Evolutionary conservation across 2,329 filamentous ascomycete species (phyloP).

Genomic region (Alternaria postmessia): DNA sequence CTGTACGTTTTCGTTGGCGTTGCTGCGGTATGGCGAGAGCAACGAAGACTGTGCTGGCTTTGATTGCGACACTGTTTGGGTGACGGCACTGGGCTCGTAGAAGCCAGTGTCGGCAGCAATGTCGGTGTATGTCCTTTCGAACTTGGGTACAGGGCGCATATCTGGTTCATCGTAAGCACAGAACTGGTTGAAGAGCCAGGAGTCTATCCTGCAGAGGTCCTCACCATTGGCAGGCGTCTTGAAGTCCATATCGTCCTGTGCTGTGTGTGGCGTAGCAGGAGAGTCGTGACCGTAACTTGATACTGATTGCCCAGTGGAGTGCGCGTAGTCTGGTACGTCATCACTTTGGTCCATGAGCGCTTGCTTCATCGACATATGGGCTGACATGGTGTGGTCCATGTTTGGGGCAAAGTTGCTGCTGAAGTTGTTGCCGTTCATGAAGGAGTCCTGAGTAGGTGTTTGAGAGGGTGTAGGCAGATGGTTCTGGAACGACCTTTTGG

Average conservation of each 20-base stretch:
- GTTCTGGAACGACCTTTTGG: constrained; percentile 56
- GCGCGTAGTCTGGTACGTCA: constrained; percentile 60
- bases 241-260: constrained; percentile 62
- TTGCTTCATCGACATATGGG: constrained; percentile 68
- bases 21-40: constrained; percentile 59
- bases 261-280: constrained; percentile 67
- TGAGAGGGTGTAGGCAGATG: constrained; percentile 64
- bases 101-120: constrained; percentile 80
- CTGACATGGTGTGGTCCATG: constrained; percentile 56
- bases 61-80: constrained; percentile 51
- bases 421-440: constrained; percentile 56
- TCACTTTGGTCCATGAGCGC: constrained; percentile 64
- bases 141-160: constrained; percentile 69
- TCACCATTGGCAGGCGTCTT: constrained; percentile 65
- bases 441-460: constrained; percentile 62
- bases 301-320: constrained; percentile 65
- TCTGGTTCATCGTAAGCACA: constrained; percentile 71
- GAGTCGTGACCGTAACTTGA: constrained; percentile 69
- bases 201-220: constrained; percentile 50
- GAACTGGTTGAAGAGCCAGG: constrained; percentile 67
- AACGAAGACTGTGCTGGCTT: constrained; percentile 61
- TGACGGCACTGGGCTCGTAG: constrained; percentile 72
- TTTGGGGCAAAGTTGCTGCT: constrained; percentile 57
- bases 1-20: constrained; percentile 65
- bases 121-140: constrained; percentile 86